Evolutionary conservation across 176 grass and related monocot genomes (phyloP).

Genomic region (Oryza coarctata): DNA sequence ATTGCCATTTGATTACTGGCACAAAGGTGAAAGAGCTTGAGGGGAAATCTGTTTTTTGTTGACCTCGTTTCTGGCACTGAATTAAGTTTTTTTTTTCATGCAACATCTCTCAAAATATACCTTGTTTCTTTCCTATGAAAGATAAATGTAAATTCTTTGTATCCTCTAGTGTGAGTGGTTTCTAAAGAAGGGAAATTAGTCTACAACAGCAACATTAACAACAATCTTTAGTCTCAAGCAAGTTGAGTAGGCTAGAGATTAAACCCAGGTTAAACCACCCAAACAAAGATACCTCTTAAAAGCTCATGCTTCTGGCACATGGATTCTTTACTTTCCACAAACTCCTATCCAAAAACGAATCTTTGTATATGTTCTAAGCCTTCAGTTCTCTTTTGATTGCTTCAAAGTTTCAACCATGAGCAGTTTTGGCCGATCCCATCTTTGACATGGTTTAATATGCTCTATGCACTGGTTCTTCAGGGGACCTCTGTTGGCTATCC

Average conservation of each 20-base stretch:
- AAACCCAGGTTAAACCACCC: background rate
- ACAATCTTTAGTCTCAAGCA: background rate
- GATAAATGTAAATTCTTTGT: background rate
- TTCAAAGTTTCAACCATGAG: background rate
- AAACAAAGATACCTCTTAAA: background rate
- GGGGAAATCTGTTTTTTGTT: background rate
- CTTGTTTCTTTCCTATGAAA: background rate
- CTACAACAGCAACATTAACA: background rate
- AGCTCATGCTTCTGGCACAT: no score
- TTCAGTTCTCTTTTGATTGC: background rate
- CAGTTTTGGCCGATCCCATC: no score
- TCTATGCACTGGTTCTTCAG: background rate
- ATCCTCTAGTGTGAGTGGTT: background rate
- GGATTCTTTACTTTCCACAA: no score
- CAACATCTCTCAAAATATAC: background rate
- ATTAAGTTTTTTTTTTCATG: conserved; percentile 16
- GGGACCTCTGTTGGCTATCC: background rate
- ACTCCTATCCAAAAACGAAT: background rate
- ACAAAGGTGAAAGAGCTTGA: background rate
- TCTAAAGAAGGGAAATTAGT: background rate
- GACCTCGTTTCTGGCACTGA: background rate
- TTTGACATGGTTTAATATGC: background rate
- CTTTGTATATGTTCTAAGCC: background rate
- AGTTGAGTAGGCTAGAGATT: background rate
- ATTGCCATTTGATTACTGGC: background rate